phyloP scores from a whole-genome alignment of 331 rosid genomes.

The Malus hybrid region DNA sequence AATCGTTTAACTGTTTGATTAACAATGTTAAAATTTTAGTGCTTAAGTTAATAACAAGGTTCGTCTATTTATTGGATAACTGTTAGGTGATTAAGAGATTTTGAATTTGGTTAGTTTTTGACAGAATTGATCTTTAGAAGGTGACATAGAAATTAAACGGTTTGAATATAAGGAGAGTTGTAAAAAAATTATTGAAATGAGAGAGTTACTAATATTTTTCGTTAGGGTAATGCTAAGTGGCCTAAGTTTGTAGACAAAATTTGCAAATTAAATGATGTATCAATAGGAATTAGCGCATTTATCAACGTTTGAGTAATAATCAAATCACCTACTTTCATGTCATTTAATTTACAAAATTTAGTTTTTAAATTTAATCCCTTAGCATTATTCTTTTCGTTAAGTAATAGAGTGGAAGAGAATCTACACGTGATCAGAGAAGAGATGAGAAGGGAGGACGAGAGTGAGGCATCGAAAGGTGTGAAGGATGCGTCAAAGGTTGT shows the following conservation, averaged over 20 bases:
- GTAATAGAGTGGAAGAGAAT: conserved; percentile 28
- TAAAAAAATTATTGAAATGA: not conserved
- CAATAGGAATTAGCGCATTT: too few relatives aligned
- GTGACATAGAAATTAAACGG: not conserved
- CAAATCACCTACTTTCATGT: accelerated
- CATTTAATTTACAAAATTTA: too few relatives aligned
- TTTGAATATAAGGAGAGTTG: not conserved
- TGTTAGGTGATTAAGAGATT: not conserved
- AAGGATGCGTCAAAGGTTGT: conserved; percentile 52
- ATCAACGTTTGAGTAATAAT: too few relatives aligned
- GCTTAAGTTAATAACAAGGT: not conserved
- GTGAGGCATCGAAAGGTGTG: conserved; percentile 39
- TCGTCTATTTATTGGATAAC: too few relatives aligned
- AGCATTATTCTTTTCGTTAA: too few relatives aligned
- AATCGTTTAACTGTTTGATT: not conserved
- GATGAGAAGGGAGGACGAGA: not conserved
- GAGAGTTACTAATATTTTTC: not conserved
- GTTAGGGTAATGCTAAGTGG: too few relatives aligned
- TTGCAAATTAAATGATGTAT: too few relatives aligned
- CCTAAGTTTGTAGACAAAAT: too few relatives aligned
- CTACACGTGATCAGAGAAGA: conserved; percentile 44
- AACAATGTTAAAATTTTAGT: not conserved
- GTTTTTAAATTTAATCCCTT: too few relatives aligned
- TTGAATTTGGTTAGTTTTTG: not conserved
- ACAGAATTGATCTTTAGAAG: not conserved